A percentile compares a stretch with the other conserved stretches of the same genome.
Conservation (phyloP, 164 flowering plant species). For the Saururus chinensis region DNA sequence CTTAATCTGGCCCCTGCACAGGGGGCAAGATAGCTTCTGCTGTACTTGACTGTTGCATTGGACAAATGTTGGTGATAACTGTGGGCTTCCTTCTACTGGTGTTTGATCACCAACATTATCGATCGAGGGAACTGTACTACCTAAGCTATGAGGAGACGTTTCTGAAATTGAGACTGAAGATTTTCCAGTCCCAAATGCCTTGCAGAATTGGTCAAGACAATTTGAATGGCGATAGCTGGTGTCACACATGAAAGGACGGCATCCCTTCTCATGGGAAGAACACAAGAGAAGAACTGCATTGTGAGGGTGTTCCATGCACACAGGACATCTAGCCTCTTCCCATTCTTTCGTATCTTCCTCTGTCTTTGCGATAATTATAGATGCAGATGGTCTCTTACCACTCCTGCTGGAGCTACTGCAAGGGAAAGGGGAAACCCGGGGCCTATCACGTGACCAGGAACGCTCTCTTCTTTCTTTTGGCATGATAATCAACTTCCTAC, state of each 20-base stretch:
- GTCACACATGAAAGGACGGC: constrained; percentile 91
- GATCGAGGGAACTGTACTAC: background rate
- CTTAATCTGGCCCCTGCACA: constrained; percentile 65
- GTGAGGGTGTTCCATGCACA: constrained; percentile 98
- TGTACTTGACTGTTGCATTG: constrained; percentile 14
- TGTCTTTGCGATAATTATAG: constrained; percentile 23
- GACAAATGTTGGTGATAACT: background rate
- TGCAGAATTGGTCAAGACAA: constrained; percentile 75
- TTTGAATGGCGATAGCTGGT: constrained; percentile 85
- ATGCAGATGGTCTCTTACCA: constrained; percentile 16
- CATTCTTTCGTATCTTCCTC: constrained; percentile 53
- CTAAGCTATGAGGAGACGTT: background rate
- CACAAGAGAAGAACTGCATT: constrained; percentile 81
- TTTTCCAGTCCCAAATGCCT: constrained; percentile 13
- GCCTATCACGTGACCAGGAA: constrained; percentile 42
- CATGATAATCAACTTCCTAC: constrained; percentile 24
- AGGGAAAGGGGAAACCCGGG: constrained; percentile 50
- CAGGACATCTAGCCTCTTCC: constrained; percentile 91
- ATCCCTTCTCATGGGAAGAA: constrained; percentile 74
- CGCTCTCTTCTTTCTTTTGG: constrained; percentile 68
- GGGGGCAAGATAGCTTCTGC: constrained; percentile 46
- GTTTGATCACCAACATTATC: background rate
- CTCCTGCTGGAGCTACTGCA: constrained; percentile 47
- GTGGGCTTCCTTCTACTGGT: background rate
- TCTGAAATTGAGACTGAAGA: background rate